phyloP scores from a whole-genome alignment of 1,139 yeast species.

The Debaryomyces coudertii region DNA sequence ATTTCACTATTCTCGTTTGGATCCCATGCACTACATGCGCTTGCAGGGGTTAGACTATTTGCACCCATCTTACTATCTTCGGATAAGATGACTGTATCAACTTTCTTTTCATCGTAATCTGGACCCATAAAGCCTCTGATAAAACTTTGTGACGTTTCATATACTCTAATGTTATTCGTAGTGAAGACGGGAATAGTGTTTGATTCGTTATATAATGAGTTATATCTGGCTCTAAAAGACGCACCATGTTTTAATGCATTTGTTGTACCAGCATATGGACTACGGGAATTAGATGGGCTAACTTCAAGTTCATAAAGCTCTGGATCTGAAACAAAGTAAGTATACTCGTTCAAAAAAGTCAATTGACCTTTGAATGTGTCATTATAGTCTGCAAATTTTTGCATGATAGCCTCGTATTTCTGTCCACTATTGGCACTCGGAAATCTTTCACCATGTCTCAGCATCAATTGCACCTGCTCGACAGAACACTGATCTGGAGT shows the following conservation, averaged over 20 bases:
- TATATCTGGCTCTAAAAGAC: conserved; percentile 36
- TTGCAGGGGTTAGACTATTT: conserved; percentile 33
- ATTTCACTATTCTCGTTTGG: conserved; percentile 14
- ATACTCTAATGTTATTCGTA: conserved; percentile 34
- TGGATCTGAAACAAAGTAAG: conserved; percentile 33
- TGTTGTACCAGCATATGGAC: conserved; percentile 34
- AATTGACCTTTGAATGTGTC: conserved; percentile 35
- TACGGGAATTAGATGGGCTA: conserved; percentile 29
- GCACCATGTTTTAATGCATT: conserved; percentile 40
- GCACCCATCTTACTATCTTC: conserved; percentile 34
- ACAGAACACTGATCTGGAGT: conserved; percentile 56
- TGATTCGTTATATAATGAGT: conserved; percentile 26
- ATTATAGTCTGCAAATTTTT: conserved; percentile 26
- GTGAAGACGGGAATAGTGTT: conserved; percentile 36
- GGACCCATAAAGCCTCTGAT: conserved; percentile 39
- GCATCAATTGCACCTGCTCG: conserved; percentile 65
- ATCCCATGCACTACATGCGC: conserved; percentile 26
- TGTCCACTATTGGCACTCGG: conserved; percentile 44
- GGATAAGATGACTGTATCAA: conserved; percentile 27
- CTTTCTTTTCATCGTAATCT: conserved; percentile 23
- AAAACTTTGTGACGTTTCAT: conserved; percentile 35
- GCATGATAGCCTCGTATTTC: conserved; percentile 20
- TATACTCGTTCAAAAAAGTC: conserved; percentile 36
- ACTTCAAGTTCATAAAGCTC: conserved; percentile 35
- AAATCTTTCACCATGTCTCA: conserved; percentile 78